Percentiles rank a stretch among this genome's conserved stretches.
Conservation (phyloP, 2,329 filamentous ascomycete genomes). For the Neurospora sp. region DNA sequence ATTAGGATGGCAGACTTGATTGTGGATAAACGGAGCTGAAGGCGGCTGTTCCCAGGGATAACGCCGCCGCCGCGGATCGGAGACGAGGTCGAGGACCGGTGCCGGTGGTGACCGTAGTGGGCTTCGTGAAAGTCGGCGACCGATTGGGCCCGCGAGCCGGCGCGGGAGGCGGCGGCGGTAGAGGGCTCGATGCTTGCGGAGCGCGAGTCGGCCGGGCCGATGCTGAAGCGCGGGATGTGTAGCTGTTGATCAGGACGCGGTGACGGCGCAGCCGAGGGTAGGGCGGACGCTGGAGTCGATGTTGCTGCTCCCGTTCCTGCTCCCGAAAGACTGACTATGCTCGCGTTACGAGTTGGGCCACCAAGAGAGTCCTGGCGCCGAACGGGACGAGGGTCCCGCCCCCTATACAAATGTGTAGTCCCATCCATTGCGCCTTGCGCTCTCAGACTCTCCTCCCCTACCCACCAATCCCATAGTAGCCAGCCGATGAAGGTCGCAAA, state of each 20-base stretch:
- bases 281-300: neutral
- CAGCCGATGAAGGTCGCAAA: constrained; percentile 77
- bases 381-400: neutral
- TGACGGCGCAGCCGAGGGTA: neutral
- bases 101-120: constrained; percentile 16
- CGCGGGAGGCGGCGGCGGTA: constrained; percentile 2
- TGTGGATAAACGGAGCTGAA: constrained; percentile 57
- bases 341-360: neutral
- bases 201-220: constrained; percentile 40
- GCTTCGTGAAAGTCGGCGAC: constrained; percentile 9
- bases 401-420: neutral
- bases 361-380: constrained; percentile 1
- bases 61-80: constrained; percentile 24
- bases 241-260: constrained; percentile 10
- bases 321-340: neutral
- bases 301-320: neutral
- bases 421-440: constrained; percentile 9
- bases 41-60: constrained; percentile 29
- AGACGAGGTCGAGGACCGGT: constrained; percentile 16
- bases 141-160: neutral
- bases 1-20: constrained; percentile 89
- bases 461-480: constrained; percentile 88
- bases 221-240: constrained; percentile 22
- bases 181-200: neutral
- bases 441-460: constrained; percentile 49